phyloP scores from a whole-genome alignment of 2,329 filamentous ascomycete species.

The Stagonosporopsis rhizophila region DNA sequence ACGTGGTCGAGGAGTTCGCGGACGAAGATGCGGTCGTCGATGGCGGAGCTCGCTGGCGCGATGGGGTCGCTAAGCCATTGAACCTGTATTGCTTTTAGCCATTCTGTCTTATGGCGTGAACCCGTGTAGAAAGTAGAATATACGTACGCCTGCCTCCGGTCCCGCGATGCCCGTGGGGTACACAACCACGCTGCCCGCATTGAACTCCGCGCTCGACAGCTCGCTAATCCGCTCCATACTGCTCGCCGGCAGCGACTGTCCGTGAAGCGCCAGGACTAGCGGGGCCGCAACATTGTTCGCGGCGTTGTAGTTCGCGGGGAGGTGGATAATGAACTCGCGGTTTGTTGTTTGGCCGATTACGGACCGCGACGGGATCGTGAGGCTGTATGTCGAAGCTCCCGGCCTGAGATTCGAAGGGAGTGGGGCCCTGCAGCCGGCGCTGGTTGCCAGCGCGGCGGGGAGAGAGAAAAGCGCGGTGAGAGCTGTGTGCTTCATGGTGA shows the following conservation, averaged over 20 bases:
- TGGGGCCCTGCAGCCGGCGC: constrained; percentile 23
- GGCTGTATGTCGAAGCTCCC: constrained; percentile 26
- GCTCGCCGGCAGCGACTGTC: constrained; percentile 26
- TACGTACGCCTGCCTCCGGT: constrained; percentile 27
- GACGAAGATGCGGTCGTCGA: constrained; percentile 55
- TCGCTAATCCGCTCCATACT: constrained; percentile 31
- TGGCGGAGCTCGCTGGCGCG: constrained; percentile 35
- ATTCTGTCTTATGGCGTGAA: too few relatives aligned
- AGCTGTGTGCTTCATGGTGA: not conserved
- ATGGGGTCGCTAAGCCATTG: constrained; percentile 54
- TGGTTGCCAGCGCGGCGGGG: constrained; percentile 10
- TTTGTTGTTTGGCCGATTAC: constrained; percentile 23
- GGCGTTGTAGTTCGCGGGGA: constrained; percentile 23
- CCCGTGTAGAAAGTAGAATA: too few relatives aligned
- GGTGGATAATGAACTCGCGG: constrained; percentile 26
- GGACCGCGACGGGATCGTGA: constrained; percentile 27
- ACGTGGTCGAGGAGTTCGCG: constrained; percentile 51
- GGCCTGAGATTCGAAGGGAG: constrained; percentile 23
- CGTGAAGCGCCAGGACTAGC: constrained; percentile 32
- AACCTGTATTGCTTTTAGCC: constrained; percentile 4
- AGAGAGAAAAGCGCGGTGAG: not conserved
- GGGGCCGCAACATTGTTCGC: constrained; percentile 24
- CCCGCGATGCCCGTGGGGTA: constrained; percentile 33
- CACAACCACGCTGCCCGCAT: constrained; percentile 26
- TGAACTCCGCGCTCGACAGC: constrained; percentile 29